These are phyloP conservation scores for Gamsiella multidivaricata DNA, from an alignment of 192 early-diverging fungal genomes.

Conservation along the genomic window DNA sequence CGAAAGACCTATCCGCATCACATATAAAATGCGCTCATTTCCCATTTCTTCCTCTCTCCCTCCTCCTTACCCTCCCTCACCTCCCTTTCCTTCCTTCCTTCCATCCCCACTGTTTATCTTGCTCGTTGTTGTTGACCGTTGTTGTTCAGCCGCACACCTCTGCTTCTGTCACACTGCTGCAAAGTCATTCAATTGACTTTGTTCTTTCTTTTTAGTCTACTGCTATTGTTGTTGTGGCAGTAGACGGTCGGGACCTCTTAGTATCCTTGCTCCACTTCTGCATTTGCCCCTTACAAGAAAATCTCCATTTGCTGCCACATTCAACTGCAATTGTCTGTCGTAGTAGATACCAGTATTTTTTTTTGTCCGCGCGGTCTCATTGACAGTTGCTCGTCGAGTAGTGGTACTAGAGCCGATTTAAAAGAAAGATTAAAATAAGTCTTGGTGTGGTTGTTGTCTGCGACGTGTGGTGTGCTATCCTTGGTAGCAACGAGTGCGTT, in stretches of 20 bases:
- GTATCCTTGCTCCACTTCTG: not conserved
- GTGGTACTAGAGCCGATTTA: not conserved
- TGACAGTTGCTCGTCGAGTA: constrained; percentile 4
- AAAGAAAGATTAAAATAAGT: not conserved
- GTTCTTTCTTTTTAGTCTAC: not conserved
- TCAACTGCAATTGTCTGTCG: not conserved
- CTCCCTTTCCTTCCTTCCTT: not conserved
- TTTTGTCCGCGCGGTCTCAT: constrained; percentile 10
- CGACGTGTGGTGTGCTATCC: not conserved
- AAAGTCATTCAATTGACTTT: constrained; percentile 21
- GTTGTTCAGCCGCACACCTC: constrained; percentile 1
- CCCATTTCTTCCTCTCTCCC: not conserved
- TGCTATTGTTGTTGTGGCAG: constrained; percentile 7
- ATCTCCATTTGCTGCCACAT: no score
- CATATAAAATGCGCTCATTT: not conserved
- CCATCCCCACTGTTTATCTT: not conserved
- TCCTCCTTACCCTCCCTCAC: constrained; percentile 4
- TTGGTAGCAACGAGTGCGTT: no score
- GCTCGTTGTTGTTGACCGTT: constrained; percentile 4
- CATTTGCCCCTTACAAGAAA: not conserved
- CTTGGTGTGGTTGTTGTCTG: not conserved
- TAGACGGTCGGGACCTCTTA: no score
- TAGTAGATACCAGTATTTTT: not conserved
- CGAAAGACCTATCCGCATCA: no score
- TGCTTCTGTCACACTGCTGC: not conserved